Evolutionary conservation across 2,329 filamentous ascomycete species (phyloP), one percentile per base, ranked within the genome.

Genomic region (Talaromyces sp.): DNA sequence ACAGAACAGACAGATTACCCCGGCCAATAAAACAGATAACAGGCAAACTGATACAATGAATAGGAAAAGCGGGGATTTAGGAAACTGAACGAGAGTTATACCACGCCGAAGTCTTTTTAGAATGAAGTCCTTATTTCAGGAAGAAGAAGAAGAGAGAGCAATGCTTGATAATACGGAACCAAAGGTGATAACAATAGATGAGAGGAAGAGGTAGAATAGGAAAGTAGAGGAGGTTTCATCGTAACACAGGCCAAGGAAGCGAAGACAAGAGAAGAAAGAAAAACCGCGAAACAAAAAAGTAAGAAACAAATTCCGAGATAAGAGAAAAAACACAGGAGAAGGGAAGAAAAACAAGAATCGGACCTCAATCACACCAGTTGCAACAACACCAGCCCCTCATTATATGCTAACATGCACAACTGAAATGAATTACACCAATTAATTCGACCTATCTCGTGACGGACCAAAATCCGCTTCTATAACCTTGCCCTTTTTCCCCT

Each of bases 401-500:
- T 68, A 69, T 65, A 70, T 68, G 58, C 65, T 67, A 62, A 69
- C 69, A 71, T 71, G 66, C 69, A 67, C 66, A 66, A 56, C 59
- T 28, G 4, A 9, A 36, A 53, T 48, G 40, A 45, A 57, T 64
- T 66, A 64, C 60, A 58, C 73, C 67, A 73, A 67, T 72, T 61
- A 61, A 57, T 57, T 58, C 57, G 50, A 54, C 56, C 58, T 63
- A 56, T 46, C 66, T 72, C 74, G 74, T 68, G 76, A 73, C 61
- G 75, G 73, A 52, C 84, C 83, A 74, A 85, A 86, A 72, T 87
- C 84, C 53, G 81, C 81, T 66, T 88, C 84, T 54, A 82, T 78
- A 59, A 81, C 75, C 74, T 90, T 90, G 56, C 93, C 89, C 77
- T 94, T 95, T 67, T 89, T 85, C 37, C 86, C 83, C 78, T 96